phyloP scores from a whole-genome alignment of 2,329 filamentous ascomycete genomes.

The Blastomyces silverae region DNA sequence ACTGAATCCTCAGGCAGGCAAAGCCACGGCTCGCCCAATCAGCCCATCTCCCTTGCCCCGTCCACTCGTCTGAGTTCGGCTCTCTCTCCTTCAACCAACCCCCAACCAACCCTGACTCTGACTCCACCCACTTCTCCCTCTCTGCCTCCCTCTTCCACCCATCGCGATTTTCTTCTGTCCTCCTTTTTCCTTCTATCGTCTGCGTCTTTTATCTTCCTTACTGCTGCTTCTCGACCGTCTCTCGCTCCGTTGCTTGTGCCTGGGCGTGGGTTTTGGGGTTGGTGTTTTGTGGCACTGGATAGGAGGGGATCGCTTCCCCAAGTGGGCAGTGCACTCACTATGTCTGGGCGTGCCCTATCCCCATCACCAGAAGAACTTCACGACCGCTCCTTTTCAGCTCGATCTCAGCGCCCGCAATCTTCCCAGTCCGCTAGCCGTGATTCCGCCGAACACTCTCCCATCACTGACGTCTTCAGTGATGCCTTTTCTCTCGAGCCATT shows the following conservation, averaged over 20 bases:
- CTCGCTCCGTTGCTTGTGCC: constrained; percentile 2
- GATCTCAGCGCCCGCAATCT: constrained; percentile 23
- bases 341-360: constrained; percentile 37
- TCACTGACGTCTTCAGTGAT: constrained; percentile 44
- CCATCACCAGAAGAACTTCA: constrained; percentile 20
- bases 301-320: constrained; percentile 17
- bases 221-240: constrained; percentile 6
- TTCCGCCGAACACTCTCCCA: constrained; percentile 27
- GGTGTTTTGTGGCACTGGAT: constrained; percentile 9
- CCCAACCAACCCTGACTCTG: neutral
- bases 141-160: constrained; percentile 16
- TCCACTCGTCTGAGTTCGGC: neutral
- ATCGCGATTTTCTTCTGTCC: constrained; percentile 21
- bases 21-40: neutral
- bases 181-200: constrained; percentile 12
- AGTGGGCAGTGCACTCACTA: constrained; percentile 28
- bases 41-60: neutral
- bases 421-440: constrained; percentile 1
- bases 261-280: constrained; percentile 10
- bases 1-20: no score
- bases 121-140: constrained; percentile 18
- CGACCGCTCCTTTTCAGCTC: constrained; percentile 10
- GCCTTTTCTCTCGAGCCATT: constrained; percentile 43
- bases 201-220: neutral
- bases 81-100: neutral